These are phyloP conservation scores for Starmera quercuum DNA, from an alignment of 805 yeast species.

Conservation along the genomic window DNA sequence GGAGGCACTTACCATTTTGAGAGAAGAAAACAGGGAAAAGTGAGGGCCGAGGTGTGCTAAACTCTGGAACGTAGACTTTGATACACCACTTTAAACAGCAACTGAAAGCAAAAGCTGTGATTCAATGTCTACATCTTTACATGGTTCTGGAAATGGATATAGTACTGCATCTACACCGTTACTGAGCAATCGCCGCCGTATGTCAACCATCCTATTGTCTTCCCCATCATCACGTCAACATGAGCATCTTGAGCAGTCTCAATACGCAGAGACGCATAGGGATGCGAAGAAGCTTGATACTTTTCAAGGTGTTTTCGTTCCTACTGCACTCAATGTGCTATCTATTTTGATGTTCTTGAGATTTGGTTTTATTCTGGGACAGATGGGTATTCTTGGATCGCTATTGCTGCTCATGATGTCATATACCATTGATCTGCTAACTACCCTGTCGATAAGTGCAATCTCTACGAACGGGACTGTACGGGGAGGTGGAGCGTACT, in stretches of 20 bases:
- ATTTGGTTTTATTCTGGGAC: slow-evolving; percentile 93
- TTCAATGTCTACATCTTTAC: too few species aligned
- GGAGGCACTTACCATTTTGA: too few species aligned
- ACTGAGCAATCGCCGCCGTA: too few species aligned
- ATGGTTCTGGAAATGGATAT: too few species aligned
- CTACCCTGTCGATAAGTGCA: slow-evolving; percentile 88
- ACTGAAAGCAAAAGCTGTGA: too few species aligned
- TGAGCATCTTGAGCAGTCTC: slow-evolving; percentile 1
- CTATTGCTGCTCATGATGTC: slow-evolving; percentile 60
- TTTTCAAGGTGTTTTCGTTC: slow-evolving; percentile 84
- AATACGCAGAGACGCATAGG: slow-evolving; percentile 22
- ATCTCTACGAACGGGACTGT: slow-evolving; percentile 97
- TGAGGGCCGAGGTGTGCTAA: too few species aligned
- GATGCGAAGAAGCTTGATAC: slow-evolving; percentile 59
- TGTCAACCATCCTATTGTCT: too few species aligned
- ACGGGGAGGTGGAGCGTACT: slow-evolving; percentile 97
- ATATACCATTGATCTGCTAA: slow-evolving; percentile 72
- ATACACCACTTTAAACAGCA: too few species aligned
- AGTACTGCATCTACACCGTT: too few species aligned
- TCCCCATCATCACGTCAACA: not conserved
- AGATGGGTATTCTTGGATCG: slow-evolving; percentile 83
- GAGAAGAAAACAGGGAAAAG: too few species aligned
- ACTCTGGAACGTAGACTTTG: too few species aligned
- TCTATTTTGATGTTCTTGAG: slow-evolving; percentile 93
- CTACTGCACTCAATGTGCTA: slow-evolving; percentile 86